A percentile compares a stretch with the other conserved stretches of the same genome.
Evolutionary conservation across 257 asterid species (phyloP).

Genomic region (Echium plantagineum): DNA sequence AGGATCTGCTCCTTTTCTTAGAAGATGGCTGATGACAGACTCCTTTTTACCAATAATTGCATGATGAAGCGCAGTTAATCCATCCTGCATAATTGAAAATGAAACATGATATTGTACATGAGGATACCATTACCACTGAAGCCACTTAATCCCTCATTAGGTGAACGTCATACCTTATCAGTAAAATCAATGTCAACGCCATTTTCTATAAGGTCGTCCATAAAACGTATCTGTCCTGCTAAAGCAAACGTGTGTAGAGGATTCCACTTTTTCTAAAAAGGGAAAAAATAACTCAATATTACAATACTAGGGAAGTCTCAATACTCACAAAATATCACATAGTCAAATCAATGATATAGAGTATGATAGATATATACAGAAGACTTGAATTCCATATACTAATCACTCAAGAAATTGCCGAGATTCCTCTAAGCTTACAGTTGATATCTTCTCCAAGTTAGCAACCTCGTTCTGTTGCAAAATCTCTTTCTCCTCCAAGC

Average conservation of each 20-base stretch:
- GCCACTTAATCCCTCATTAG: neutral
- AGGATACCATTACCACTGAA: neutral
- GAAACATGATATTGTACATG: neutral
- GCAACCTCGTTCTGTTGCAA: conserved; percentile 43
- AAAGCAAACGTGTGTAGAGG: conserved; percentile 72
- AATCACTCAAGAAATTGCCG: neutral
- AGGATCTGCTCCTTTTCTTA: conserved; percentile 79
- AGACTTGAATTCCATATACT: neutral
- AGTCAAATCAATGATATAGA: neutral
- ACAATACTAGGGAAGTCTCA: neutral
- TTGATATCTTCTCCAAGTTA: conserved; percentile 47
- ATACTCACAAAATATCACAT: neutral
- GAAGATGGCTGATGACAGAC: conserved; percentile 86
- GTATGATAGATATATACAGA: neutral
- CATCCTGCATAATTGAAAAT: conserved; percentile 44
- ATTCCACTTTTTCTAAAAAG: conserved; percentile 66
- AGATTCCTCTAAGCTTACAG: conserved; percentile 33
- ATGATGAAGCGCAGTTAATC: conserved; percentile 76
- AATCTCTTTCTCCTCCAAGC: conserved; percentile 64
- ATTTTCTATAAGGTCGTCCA: conserved; percentile 56
- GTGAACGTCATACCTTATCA: conserved; percentile 39
- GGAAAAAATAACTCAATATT: conserved; percentile 1
- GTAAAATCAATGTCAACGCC: conserved; percentile 39
- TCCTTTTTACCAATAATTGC: conserved; percentile 83
- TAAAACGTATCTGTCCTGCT: conserved; percentile 70